phyloP scores from a whole-genome alignment of 495 filamentous ascomycete genomes.

The Hypoxylon rickii region DNA sequence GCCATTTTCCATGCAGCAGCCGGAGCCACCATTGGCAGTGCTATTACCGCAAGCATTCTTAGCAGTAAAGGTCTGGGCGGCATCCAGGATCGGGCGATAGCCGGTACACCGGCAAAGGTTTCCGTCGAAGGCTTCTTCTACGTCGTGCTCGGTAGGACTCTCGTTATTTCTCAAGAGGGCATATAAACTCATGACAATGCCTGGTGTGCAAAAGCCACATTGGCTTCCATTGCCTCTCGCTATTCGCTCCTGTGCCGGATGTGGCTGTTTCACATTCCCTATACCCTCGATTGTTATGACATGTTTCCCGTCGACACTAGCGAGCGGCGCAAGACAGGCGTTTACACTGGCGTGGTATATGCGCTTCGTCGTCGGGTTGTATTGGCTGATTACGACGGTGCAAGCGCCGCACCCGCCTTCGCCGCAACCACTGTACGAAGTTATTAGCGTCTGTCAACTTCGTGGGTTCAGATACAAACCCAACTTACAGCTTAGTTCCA shows the following conservation, averaged over 20 bases:
- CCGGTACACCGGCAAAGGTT: constrained; percentile 96
- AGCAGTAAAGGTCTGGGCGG: constrained; percentile 74
- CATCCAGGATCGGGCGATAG: constrained; percentile 92
- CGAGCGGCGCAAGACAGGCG: constrained; percentile 89
- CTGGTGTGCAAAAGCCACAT: constrained; percentile 90
- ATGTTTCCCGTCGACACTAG: constrained; percentile 95
- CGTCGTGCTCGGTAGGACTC: constrained; percentile 69
- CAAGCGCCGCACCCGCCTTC: constrained; percentile 98
- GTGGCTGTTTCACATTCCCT: constrained; percentile 82
- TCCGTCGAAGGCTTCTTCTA: constrained; percentile 92
- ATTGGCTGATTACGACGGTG: constrained; percentile 92
- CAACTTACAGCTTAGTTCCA: constrained; percentile 61
- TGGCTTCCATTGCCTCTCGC: constrained; percentile 73
- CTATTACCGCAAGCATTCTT: constrained; percentile 59
- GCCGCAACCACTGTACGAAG: constrained; percentile 72
- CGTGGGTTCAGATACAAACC: constrained; percentile 9
- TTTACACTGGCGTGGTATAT: constrained; percentile 94
- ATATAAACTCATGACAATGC: constrained; percentile 95
- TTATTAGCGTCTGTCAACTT: constrained; percentile 29
- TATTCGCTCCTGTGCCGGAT: constrained; percentile 90
- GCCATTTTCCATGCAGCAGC: constrained; percentile 71
- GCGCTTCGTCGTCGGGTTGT: constrained; percentile 85
- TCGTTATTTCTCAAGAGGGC: constrained; percentile 78
- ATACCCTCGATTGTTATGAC: constrained; percentile 99
- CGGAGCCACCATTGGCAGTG: constrained; percentile 62